Percentiles rank a stretch among this genome's conserved stretches.
These are phyloP conservation scores for Ulota crispa DNA, from an alignment of 225 moss, liverwort and hornwort genomes.

Conservation along the genomic window DNA sequence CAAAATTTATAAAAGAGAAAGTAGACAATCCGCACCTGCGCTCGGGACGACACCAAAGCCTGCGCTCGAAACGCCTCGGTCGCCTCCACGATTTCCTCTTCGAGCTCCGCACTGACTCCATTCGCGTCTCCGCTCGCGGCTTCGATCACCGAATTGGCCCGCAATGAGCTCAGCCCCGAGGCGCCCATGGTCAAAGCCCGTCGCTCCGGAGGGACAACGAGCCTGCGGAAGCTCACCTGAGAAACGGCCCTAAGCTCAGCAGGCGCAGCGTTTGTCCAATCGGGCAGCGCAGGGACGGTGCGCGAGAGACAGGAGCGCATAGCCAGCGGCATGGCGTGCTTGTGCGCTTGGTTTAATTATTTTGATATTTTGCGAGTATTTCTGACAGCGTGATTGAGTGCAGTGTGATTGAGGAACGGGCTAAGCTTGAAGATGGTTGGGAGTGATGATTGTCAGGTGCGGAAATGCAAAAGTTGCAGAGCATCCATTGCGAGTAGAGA, in stretches of 20 bases:
- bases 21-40: slow-evolving; percentile 24
- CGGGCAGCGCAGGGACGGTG: not conserved
- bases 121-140: slow-evolving; percentile 24
- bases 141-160: slow-evolving; percentile 24
- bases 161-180: slow-evolving; percentile 3
- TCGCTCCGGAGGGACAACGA: not conserved
- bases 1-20: too few relatives aligned
- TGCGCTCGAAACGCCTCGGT: slow-evolving; percentile 33
- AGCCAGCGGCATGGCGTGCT: slow-evolving; percentile 20
- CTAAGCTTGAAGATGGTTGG: not conserved
- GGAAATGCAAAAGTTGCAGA: not conserved
- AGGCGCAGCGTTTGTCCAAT: not conserved
- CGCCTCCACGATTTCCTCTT: slow-evolving; percentile 31
- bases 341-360: too few relatives aligned
- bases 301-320: slow-evolving; percentile 7
- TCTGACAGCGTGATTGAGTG: slow-evolving; percentile 25
- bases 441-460: slow-evolving; percentile 12
- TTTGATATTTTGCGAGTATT: not conserved
- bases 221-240: not conserved
- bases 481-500: not conserved
- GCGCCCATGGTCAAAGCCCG: not conserved
- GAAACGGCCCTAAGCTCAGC: not conserved
- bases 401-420: slow-evolving; percentile 1
- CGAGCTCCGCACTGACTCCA: slow-evolving; percentile 6
- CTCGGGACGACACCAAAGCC: slow-evolving; percentile 41